phyloP scores from a whole-genome alignment of 176 grass and related monocot genomes.

The Sorghum bicolor region DNA sequence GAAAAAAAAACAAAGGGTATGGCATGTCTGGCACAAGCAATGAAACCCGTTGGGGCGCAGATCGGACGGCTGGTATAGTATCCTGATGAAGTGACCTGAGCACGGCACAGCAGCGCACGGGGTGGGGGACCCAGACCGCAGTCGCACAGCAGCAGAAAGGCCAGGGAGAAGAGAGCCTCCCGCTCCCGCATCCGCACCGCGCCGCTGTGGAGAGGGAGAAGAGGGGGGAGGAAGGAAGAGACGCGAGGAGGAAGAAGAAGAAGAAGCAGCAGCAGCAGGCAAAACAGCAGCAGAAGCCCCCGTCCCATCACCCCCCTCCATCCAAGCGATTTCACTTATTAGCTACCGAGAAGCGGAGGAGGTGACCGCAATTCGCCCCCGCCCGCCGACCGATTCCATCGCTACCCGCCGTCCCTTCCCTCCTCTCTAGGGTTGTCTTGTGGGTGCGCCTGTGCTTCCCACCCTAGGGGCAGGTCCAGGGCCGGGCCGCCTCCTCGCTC shows the following conservation, averaged over 20 bases:
- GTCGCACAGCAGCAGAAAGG: neutral
- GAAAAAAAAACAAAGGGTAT: too few relatives aligned
- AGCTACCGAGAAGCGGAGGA: neutral
- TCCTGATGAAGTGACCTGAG: neutral
- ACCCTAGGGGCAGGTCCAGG: neutral
- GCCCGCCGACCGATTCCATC: conserved; percentile 6
- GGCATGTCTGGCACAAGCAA: too few relatives aligned
- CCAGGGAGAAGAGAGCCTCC: neutral
- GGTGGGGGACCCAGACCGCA: neutral
- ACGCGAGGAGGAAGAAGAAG: neutral
- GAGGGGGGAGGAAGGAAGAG: neutral
- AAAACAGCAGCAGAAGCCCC: neutral
- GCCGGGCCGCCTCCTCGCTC: neutral
- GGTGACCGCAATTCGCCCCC: neutral
- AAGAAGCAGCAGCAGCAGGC: neutral
- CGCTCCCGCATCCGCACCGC: neutral
- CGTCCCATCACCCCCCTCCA: neutral
- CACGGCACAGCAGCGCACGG: neutral
- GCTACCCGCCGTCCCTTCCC: neutral
- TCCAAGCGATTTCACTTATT: neutral
- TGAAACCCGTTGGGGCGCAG: neutral
- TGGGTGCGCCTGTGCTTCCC: neutral
- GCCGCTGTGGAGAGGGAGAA: neutral
- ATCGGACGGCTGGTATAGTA: neutral
- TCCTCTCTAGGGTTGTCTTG: neutral